Percentiles rank a stretch among this genome's conserved stretches.
Conservation (phyloP, 441 rosid genomes). For the Breynia disticha region DNA sequence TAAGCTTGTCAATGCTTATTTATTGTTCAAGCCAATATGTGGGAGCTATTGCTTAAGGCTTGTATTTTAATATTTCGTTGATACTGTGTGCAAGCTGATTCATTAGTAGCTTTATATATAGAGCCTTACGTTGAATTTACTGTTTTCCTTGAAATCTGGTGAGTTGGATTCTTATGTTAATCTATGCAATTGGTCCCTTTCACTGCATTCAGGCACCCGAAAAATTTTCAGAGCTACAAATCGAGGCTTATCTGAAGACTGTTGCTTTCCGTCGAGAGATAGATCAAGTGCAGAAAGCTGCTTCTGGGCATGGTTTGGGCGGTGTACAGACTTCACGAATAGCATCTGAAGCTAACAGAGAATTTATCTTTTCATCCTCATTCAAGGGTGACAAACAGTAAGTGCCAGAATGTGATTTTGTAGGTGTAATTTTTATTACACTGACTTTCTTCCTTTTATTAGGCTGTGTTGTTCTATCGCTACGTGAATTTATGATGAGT, state of each 20-base stretch:
- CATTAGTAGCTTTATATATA: not conserved
- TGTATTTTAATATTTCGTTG: not conserved
- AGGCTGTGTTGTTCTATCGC: not conserved
- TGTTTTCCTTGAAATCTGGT: not conserved
- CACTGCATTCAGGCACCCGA: constrained; percentile 58
- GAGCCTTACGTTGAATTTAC: not conserved
- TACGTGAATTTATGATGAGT: not conserved
- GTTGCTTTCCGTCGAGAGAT: constrained; percentile 95
- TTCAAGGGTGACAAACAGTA: constrained; percentile 89
- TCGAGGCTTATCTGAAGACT: constrained; percentile 88
- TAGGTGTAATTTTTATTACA: too few species aligned
- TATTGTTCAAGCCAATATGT: not conserved
- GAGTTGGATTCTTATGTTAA: not conserved
- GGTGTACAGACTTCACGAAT: constrained; percentile 88
- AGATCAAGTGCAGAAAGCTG: constrained; percentile 83
- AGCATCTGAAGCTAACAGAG: constrained; percentile 94
- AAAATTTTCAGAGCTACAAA: constrained; percentile 86
- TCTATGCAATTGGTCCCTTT: constrained; percentile 15
- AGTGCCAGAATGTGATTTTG: constrained; percentile 19
- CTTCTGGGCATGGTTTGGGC: constrained; percentile 76
- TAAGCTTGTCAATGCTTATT: constrained; percentile 21
- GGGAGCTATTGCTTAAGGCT: not conserved
- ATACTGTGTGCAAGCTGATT: not conserved
- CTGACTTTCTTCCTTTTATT: too few species aligned
- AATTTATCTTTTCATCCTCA: constrained; percentile 85